Evolutionary conservation across 1,284 basidiomycete genomes (phyloP).

Genomic region (Dichomitus squalens): DNA sequence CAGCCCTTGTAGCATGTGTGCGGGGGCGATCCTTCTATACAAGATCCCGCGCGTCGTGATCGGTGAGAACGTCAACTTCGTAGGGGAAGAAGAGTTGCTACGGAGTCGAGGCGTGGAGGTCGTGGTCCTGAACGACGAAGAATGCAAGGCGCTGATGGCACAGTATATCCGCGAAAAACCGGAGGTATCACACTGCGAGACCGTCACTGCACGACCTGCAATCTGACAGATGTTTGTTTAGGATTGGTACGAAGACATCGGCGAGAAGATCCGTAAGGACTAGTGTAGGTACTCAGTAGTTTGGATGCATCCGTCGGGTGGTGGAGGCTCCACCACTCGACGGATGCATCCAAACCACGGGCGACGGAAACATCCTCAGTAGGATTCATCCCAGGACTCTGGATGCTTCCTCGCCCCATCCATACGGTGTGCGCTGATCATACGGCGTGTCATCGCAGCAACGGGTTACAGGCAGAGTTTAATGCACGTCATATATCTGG

Average conservation of each 20-base stretch:
- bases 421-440: too few relatives aligned
- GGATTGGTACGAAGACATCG: constrained; percentile 65
- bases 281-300: too few relatives aligned
- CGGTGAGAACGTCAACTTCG: constrained; percentile 55
- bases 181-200: constrained; percentile 40
- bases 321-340: too few relatives aligned
- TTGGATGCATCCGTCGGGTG: too few relatives aligned
- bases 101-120: constrained; percentile 54
- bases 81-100: constrained; percentile 53
- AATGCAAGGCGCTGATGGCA: constrained; percentile 33
- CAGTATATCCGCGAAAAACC: constrained; percentile 35
- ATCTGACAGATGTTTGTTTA: constrained; percentile 23
- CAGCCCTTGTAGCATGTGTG: constrained; percentile 66
- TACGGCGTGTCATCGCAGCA: too few relatives aligned
- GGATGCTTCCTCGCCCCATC: too few relatives aligned
- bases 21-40: constrained; percentile 60
- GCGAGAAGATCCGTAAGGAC: constrained; percentile 31
- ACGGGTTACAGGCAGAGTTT: too few relatives aligned
- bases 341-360: too few relatives aligned
- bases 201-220: background rate
- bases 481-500: too few relatives aligned
- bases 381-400: too few relatives aligned
- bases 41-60: constrained; percentile 63
- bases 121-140: constrained; percentile 46
- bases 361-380: too few relatives aligned